Conservation (phyloP, 2,329 filamentous ascomycete species). For the Pseudogymnoascus sp. region DNA sequence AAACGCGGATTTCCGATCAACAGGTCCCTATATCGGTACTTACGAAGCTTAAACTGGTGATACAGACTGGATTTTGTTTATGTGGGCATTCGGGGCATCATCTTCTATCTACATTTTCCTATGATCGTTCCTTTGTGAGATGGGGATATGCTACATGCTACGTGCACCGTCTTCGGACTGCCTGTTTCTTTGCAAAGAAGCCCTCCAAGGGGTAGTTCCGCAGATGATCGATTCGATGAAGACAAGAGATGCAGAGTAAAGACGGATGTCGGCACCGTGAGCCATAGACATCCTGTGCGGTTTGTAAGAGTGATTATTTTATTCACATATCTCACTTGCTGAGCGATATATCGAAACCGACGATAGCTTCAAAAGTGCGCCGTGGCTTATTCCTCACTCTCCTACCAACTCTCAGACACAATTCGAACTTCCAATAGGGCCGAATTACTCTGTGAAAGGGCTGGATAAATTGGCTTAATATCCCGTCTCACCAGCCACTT, state of each 20-base stretch:
- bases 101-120: slow-evolving; percentile 86
- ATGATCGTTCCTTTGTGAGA: slow-evolving; percentile 84
- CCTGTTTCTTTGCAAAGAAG: not conserved
- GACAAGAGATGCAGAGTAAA: not conserved
- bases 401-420: not conserved
- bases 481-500: not conserved
- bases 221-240: not conserved
- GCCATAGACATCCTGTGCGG: not conserved
- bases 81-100: slow-evolving; percentile 57
- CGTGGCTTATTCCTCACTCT: not conserved
- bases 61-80: slow-evolving; percentile 44
- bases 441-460: not conserved
- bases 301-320: not conserved
- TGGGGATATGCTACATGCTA: slow-evolving; percentile 49
- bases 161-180: not conserved
- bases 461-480: not conserved
- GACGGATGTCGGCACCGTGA: not conserved
- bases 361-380: not conserved
- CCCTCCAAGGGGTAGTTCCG: not conserved
- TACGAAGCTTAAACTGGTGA: slow-evolving; percentile 52
- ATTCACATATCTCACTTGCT: not conserved
- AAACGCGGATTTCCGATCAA: slow-evolving; percentile 92
- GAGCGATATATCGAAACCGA: not conserved
- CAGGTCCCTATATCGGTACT: slow-evolving; percentile 77
- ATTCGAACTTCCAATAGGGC: not conserved